phyloP scores from a whole-genome alignment of 2,329 filamentous ascomycete genomes.

The Coniochaeta sp. region DNA sequence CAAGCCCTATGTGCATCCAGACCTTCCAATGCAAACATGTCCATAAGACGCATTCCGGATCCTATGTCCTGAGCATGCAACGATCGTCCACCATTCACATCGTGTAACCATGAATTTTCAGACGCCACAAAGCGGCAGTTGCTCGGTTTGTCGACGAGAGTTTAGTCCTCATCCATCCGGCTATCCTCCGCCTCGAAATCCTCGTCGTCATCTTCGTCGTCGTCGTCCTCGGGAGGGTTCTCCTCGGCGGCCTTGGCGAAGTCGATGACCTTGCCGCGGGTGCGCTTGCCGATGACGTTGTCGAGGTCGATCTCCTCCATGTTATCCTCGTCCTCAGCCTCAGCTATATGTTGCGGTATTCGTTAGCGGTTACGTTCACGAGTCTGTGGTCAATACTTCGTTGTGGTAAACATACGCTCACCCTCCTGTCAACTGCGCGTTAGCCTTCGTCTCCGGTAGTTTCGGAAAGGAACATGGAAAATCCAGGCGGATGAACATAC shows the following conservation, averaged over 20 bases:
- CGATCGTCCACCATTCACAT: constrained; percentile 5
- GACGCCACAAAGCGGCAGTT: neutral
- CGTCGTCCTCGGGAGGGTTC: constrained; percentile 65
- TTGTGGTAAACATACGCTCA: constrained; percentile 16
- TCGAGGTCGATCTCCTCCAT: constrained; percentile 84
- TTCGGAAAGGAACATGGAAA: neutral
- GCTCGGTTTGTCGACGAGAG: neutral
- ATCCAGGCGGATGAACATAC: constrained; percentile 11
- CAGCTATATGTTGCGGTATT: constrained; percentile 31
- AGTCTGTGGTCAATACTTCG: neutral
- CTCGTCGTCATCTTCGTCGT: constrained; percentile 70
- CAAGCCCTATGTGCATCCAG: neutral
- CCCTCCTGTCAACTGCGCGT: constrained; percentile 16
- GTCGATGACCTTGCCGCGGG: constrained; percentile 87
- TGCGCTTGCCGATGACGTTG: constrained; percentile 89
- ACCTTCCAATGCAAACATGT: neutral
- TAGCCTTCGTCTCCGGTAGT: constrained; percentile 7
- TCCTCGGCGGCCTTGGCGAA: constrained; percentile 85
- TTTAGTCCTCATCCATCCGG: constrained; percentile 58
- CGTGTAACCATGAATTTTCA: constrained; percentile 3
- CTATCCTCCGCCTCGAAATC: constrained; percentile 58
- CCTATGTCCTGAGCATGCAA: neutral
- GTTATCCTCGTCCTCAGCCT: constrained; percentile 71
- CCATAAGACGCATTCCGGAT: neutral
- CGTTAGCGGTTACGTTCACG: neutral